These are phyloP conservation scores for Hura crepitans DNA, from an alignment of 441 rosid genomes.

Conservation along the genomic window DNA sequence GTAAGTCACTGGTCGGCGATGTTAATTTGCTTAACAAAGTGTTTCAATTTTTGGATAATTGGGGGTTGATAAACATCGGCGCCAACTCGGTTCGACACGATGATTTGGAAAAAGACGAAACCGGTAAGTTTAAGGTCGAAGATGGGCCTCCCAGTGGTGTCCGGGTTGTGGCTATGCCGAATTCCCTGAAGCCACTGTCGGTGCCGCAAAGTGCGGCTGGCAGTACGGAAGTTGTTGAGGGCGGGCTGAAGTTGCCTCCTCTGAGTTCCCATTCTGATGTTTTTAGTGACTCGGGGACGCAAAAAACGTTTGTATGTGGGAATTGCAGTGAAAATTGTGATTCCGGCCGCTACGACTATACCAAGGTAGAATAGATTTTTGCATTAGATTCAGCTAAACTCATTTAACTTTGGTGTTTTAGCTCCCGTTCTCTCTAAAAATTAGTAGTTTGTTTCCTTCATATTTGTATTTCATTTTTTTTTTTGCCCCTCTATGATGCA, in stretches of 20 bases:
- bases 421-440: neutral
- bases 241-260: constrained; percentile 45
- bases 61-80: constrained; percentile 78
- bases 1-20: constrained; percentile 80
- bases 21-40: constrained; percentile 72
- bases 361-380: constrained; percentile 38
- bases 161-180: constrained; percentile 64
- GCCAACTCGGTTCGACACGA: constrained; percentile 17
- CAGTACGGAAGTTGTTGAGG: constrained; percentile 26
- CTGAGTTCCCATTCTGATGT: constrained; percentile 74
- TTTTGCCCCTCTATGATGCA: neutral
- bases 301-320: constrained; percentile 35
- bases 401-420: neutral
- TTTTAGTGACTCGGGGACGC: constrained; percentile 42
- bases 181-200: constrained; percentile 53
- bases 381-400: neutral
- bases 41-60: constrained; percentile 55
- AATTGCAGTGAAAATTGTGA: constrained; percentile 48
- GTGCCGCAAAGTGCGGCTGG: constrained; percentile 31
- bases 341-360: constrained; percentile 47
- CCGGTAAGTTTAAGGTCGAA: constrained; percentile 44
- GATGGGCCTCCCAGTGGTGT: constrained; percentile 67
- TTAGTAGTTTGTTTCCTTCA: too few relatives aligned
- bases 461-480: neutral
- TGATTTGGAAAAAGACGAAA: constrained; percentile 25